Evolutionary conservation across 2,329 filamentous ascomycete genomes (phyloP).

Genomic region (Fusarium sp.): DNA sequence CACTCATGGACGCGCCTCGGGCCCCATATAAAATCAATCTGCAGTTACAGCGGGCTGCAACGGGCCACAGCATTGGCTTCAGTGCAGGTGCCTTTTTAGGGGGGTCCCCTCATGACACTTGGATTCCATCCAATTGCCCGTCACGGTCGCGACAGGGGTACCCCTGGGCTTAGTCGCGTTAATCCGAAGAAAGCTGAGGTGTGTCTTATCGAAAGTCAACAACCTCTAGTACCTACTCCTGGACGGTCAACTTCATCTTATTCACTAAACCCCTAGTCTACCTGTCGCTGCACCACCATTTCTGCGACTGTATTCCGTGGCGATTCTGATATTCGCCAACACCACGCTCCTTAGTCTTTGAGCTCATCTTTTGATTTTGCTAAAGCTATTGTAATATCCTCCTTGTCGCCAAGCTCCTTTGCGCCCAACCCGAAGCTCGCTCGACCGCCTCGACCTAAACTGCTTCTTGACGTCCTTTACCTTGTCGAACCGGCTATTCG

Average conservation of each 20-base stretch:
- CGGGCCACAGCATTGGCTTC: slow-evolving; percentile 8
- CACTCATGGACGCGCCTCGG: slow-evolving; percentile 11
- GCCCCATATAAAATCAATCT: slow-evolving; percentile 16
- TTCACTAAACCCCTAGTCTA: slow-evolving; percentile 31
- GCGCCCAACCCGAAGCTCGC: slow-evolving; percentile 25
- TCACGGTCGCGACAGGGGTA: slow-evolving; percentile 48
- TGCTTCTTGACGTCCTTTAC: slow-evolving; percentile 22
- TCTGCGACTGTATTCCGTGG: slow-evolving; percentile 27
- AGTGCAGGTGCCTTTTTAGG: slow-evolving; percentile 9
- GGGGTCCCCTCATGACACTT: slow-evolving; percentile 48
- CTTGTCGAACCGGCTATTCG: slow-evolving; percentile 36
- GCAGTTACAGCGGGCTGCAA: slow-evolving; percentile 22
- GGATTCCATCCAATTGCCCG: slow-evolving; percentile 22
- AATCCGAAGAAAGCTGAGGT: slow-evolving; percentile 34
- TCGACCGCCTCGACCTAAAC: slow-evolving; percentile 16
- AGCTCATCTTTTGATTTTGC: slow-evolving; percentile 25
- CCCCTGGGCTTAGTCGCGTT: slow-evolving; percentile 45
- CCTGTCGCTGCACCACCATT: slow-evolving; percentile 22
- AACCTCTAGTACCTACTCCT: slow-evolving; percentile 32
- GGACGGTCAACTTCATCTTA: slow-evolving; percentile 40
- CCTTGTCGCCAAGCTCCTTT: slow-evolving; percentile 29
- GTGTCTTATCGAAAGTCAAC: slow-evolving; percentile 43
- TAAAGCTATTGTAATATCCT: slow-evolving; percentile 34
- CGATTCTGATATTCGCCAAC: slow-evolving; percentile 18
- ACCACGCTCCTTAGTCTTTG: slow-evolving; percentile 39